Evolutionary conservation across 805 yeast species (phyloP), one percentile per base, ranked within the genome.

Genomic region (Candida stauntonica): DNA sequence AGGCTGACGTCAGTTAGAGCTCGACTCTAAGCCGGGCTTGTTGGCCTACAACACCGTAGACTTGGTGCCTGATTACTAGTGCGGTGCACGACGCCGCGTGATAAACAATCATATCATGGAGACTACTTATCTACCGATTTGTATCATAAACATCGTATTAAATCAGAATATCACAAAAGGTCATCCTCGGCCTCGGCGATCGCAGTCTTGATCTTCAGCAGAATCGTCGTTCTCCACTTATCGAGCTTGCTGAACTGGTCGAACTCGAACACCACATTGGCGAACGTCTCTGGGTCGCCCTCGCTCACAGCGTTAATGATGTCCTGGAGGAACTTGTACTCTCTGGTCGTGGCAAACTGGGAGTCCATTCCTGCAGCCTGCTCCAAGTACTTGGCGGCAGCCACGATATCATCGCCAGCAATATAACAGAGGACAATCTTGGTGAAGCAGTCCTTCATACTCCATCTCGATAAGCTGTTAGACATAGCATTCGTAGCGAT

Each of bases 161-260:
- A n/a, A n/a, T n/a, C n/a, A n/a, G n/a, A n/a, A n/a, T n/a, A n/a
- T 53, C 46, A 55, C 17, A 55, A 46, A 31, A 55, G 36, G 54
- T 85, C 89, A 35, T 83, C 93, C 41, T 83, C 95, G 34, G 79
- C 82, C 38, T 75, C 79, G 26, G 78, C 75, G 33, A 86, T 79
- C 4, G 73, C 64, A 48, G 74, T 81, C 66, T 93, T 93, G 53
- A 93, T 80, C 63, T 82, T 83, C 51, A 91, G 72, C 49, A 93
- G 72, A 35, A 93, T 67, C 20, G 84, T 78, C 11, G 96, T 86
- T 67, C 86, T 87, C 82, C 95, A 83, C 55, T 83, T 86, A 59
- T 93, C 99, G 39, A 93, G 75, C 61, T 87, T 87, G 47, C 79
- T 70, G 61, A 84, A 88, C 60, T 86, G 94, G 60, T 93, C 98